Percentiles rank a stretch among this genome's conserved stretches.
phyloP scores from a whole-genome alignment of 768 basidiomycete species.

The Tricholoma furcatifolium region DNA sequence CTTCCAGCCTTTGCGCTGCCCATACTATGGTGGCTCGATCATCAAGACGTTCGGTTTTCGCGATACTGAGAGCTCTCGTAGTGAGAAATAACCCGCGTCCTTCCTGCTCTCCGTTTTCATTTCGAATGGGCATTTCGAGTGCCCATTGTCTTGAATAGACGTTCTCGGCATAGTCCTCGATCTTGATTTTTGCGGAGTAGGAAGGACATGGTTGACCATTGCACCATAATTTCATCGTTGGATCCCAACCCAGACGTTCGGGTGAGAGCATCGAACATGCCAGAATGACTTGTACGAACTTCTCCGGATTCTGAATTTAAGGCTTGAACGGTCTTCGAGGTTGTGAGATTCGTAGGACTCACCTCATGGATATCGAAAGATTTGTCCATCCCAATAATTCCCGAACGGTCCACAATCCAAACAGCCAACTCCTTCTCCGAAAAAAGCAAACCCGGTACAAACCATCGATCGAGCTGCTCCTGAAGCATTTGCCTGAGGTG shows the following conservation, averaged over 20 bases:
- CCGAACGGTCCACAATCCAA: constrained; percentile 8
- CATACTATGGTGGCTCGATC: not conserved
- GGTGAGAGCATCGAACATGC: not conserved
- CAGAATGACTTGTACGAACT: constrained; percentile 2
- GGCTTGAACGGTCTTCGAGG: not conserved
- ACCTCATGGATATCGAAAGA: constrained; percentile 13
- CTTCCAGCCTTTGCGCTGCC: not conserved
- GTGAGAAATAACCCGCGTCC: not conserved
- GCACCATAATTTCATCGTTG: not conserved
- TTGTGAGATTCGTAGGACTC: not conserved
- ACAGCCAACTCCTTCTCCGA: constrained; percentile 1
- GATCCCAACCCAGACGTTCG: constrained; percentile 1
- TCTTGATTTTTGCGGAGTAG: not conserved
- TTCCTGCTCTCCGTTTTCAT: not conserved
- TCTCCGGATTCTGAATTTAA: not conserved
- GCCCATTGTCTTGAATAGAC: not conserved
- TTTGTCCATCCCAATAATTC: constrained; percentile 9
- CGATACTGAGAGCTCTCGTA: not conserved
- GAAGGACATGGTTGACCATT: not conserved
- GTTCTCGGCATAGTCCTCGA: not conserved
- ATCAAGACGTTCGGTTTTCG: not conserved
- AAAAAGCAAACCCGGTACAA: constrained; percentile 5
- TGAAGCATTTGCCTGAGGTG: constrained; percentile 9
- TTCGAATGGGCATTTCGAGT: constrained; percentile 1
- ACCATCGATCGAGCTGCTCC: constrained; percentile 10